phyloP scores from a whole-genome alignment of 23 red algal genomes.

The Gracilaria gracilis region DNA sequence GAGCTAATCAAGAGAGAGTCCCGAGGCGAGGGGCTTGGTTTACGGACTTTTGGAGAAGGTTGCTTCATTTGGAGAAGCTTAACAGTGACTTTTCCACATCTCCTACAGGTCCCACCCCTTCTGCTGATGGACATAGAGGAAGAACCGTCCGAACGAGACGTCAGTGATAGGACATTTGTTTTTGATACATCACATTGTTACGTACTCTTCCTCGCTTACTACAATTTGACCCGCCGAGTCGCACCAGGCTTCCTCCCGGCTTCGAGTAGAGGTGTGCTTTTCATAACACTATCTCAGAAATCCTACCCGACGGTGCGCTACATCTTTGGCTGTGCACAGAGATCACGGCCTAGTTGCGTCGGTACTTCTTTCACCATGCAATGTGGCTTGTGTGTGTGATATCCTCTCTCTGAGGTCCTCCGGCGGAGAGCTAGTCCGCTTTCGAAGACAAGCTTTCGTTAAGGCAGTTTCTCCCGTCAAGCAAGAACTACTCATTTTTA shows the following conservation, averaged over 20 bases:
- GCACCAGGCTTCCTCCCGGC: constrained; percentile 10
- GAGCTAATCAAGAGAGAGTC: constrained; percentile 21
- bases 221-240: constrained; percentile 49
- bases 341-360: constrained; percentile 31
- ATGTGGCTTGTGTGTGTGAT: constrained; percentile 3
- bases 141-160: constrained; percentile 10
- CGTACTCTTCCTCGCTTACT: constrained; percentile 32
- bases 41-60: constrained; percentile 63
- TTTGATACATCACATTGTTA: not conserved
- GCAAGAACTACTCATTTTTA: not conserved
- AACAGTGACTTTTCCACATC: constrained; percentile 39
- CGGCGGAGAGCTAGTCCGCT: constrained; percentile 44
- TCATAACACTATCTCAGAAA: not conserved
- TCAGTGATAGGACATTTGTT: constrained; percentile 22
- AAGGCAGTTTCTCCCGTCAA: constrained; percentile 6
- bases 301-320: constrained; percentile 38
- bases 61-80: constrained; percentile 49
- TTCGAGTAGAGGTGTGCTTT: constrained; percentile 17
- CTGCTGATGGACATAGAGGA: constrained; percentile 28
- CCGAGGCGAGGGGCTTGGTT: constrained; percentile 36
- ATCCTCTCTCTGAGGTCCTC: constrained; percentile 8
- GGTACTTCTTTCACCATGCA: constrained; percentile 33
- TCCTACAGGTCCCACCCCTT: not conserved
- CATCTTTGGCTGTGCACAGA: constrained; percentile 30
- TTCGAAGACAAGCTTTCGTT: constrained; percentile 18